A percentile compares a stretch with the other conserved stretches of the same genome.
These are phyloP conservation scores for Kwoniella dendrophila DNA, from an alignment of 768 basidiomycete species.

Conservation along the genomic window DNA sequence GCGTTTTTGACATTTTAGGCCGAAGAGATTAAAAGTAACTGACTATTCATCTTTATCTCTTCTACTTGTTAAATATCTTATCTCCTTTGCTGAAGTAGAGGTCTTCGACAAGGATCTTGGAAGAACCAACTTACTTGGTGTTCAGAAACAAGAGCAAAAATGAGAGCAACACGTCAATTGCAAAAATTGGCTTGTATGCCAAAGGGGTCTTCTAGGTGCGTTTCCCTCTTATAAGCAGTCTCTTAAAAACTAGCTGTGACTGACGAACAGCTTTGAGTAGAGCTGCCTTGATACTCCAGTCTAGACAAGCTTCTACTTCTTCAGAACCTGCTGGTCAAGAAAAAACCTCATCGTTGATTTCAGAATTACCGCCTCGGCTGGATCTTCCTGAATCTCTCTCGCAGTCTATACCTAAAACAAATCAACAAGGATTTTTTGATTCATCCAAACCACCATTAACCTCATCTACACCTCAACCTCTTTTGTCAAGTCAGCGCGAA, in stretches of 20 bases:
- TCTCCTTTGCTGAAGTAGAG: no score
- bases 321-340: background rate
- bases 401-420: background rate
- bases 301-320: slow-evolving; percentile 13
- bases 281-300: background rate
- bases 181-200: slow-evolving; percentile 8
- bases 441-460: background rate
- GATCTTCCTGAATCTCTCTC: background rate
- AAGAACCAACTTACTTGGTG: background rate
- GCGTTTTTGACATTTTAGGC: slow-evolving; percentile 4
- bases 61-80: no score
- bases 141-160: background rate
- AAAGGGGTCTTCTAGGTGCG: slow-evolving; percentile 11
- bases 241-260: background rate
- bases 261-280: background rate
- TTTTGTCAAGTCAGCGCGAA: background rate
- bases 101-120: no score
- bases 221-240: background rate
- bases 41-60: no score
- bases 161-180: slow-evolving; percentile 1
- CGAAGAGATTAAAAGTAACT: slow-evolving; percentile 1
- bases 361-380: slow-evolving; percentile 2
- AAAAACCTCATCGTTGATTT: background rate
- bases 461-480: background rate
- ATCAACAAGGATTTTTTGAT: slow-evolving; percentile 1